Conservation (phyloP, 306 rosid genomes). For the Cucumis sativus region Cucumber_9930_V3 NC_026660.2:10993001-10993500, state of each 20-base stretch:
- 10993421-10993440: constrained; percentile 35
- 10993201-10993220: background rate
- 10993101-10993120: background rate
- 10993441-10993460: constrained; percentile 81
- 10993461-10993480: background rate
- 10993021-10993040: too few relatives aligned
- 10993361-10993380: background rate
- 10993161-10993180: background rate
- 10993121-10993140: background rate
- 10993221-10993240: too few relatives aligned
- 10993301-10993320: background rate
- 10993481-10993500: background rate
- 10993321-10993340: background rate
- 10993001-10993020: too few relatives aligned
- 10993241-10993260: too few relatives aligned
- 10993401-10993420: background rate
- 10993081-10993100: too few relatives aligned
- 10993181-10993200: background rate
- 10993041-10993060: too few relatives aligned
- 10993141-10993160: background rate
- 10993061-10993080: too few relatives aligned
- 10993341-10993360: too few relatives aligned
- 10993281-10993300: background rate
- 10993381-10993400: background rate
- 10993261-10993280: background rate